Conservation (phyloP, 2,329 filamentous ascomycete species). For the Paradendryphiella salina region DNA sequence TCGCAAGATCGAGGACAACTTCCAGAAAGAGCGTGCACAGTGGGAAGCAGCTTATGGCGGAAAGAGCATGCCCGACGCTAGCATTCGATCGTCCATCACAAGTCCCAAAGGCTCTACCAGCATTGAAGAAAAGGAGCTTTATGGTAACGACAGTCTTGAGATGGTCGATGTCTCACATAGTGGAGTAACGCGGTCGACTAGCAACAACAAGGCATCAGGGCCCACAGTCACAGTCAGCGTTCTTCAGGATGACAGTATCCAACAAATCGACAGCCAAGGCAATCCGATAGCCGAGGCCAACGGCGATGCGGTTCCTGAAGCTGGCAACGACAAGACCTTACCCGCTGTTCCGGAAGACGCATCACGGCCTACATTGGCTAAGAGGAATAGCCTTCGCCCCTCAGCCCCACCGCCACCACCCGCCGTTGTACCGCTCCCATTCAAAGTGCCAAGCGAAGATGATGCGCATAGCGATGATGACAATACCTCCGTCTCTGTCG, state of each 20-base stretch:
- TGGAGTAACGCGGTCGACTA: constrained; percentile 47
- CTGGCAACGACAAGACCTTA: constrained; percentile 3
- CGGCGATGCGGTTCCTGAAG: not conserved
- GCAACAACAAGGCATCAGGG: constrained; percentile 40
- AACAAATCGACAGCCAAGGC: constrained; percentile 39
- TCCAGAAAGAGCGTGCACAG: constrained; percentile 62
- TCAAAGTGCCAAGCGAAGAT: constrained; percentile 59
- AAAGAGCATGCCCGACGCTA: constrained; percentile 57
- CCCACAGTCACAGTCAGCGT: constrained; percentile 60
- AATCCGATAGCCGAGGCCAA: constrained; percentile 27
- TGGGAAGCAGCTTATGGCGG: constrained; percentile 82
- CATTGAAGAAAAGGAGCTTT: constrained; percentile 44
- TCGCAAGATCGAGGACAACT: constrained; percentile 65
- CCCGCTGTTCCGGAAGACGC: constrained; percentile 9
- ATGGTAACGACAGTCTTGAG: constrained; percentile 57
- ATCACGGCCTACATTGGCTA: constrained; percentile 1
- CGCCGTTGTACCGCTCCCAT: constrained; percentile 66
- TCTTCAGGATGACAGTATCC: constrained; percentile 54
- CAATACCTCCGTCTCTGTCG: constrained; percentile 62
- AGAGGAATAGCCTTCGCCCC: constrained; percentile 28
- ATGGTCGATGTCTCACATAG: constrained; percentile 56
- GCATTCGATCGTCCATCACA: constrained; percentile 50
- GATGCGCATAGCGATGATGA: constrained; percentile 53
- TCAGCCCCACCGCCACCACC: constrained; percentile 53
- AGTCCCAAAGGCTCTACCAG: constrained; percentile 42